Evolutionary conservation across 495 filamentous ascomycete genomes (phyloP), one percentile per base, ranked within the genome.

Genomic region (Penicillium mononematosum): DNA sequence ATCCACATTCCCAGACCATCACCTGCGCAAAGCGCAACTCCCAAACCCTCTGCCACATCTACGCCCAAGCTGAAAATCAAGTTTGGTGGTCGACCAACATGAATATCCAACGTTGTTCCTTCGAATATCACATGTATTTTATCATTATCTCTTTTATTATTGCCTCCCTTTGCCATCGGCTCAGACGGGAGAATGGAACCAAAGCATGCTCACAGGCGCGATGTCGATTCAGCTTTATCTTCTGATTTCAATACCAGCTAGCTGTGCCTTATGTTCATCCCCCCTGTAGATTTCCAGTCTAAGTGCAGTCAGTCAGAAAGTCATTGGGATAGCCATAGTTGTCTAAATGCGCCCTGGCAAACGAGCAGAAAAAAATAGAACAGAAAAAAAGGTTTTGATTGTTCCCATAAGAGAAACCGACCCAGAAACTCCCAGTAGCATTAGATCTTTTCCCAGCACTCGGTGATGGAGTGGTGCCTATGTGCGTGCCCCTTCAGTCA

Each of bases 51-150:
- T 17, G 55, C 57, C 36, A 53, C 67, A 32, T 60, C 68, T 38
- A 68, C 69, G 3, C 67, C 67, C 17, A 78, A 77, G 55, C 60
- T 78, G 7, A 78, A 78, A 60, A 58, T 78, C 48, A 78, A 78
- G 51, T 66, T 78, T 47, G 72, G 70, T 52, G 64, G 67, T 19
- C 71, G 71, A 58, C 63, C 67, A 36, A 72, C 71, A 65, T 75
- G 63, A 67, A 19, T 45, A 41, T 20, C 8, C 44, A 12, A 53
- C 25, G 41, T 63, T 53, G 41, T 45, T 45, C 1, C 24, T 52
- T 50, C 24, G 11, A 50, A 16, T 44, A 53, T 55, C 58, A 57
- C 57, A 61, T 69, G 58, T 68, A 64, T 58, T 65, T 27, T 65
- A 64, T 47, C 29, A 49, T 34, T 50, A 52, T 42, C 16, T 32